Base-by-base conservation (phyloP, 192 early-diverging fungal species). In the Coemansia asiatica region DNA sequence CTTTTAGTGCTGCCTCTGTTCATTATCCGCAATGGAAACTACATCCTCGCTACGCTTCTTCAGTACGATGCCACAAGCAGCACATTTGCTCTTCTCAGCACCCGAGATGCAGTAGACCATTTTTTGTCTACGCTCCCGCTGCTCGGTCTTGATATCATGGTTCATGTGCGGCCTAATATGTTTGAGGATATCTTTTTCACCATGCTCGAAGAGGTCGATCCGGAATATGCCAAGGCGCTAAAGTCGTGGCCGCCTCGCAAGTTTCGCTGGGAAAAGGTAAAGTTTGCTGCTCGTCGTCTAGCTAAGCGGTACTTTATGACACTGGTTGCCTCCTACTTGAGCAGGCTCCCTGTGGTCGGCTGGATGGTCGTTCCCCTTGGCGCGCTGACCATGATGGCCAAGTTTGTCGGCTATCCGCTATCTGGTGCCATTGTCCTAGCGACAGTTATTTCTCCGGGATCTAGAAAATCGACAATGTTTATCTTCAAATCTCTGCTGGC, bases 401-500 rank as follows among this genome's bases (percentile, higher is more conserved):
- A 54, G 55, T 81, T 75, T 69, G 69, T 81, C 38, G 78, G 71
- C 8, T 75, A 75, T 33, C 78, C 78, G 29, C 53, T 46, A 2
- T 55, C 78, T 1, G 66, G 46, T 1, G 72, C 59, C n/a, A 68
- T 75, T 23, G 63, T 64, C 5, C 56, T 63, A 3, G 25, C 68
- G 10, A 62, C 73, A 2, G 67, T 69, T 12, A 50, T 72, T 26
- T 63, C 70, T 15, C 78, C 73, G 6, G 69, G 64, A 29, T 81
- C 74, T 1, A 62, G 47, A 35, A 62, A 47, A 16, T 49, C 67
- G 21, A 63, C 74, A 15, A 27, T 72, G 38, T 81, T 81, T 72
- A 53, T 72, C 7, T 75, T 81, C 66, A 81, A 81, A 25, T 75
- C 78, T 54, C 69, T 81, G 16, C 55, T 81, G 61, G 78, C 78